Conservation (phyloP, 805 yeast species). For the Starmerella khaoyaiensis region DNA sequence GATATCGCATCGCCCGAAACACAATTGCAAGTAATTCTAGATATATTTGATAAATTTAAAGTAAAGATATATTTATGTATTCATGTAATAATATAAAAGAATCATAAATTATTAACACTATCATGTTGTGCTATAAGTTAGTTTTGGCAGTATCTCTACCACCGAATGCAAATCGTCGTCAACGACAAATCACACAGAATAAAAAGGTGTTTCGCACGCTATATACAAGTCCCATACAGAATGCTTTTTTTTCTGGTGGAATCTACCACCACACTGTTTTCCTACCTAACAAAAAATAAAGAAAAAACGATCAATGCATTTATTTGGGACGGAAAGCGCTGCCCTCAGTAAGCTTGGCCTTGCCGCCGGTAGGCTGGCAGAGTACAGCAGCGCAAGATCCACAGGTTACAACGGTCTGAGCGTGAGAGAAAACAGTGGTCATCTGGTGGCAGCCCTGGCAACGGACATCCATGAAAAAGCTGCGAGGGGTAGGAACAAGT, state of each 20-base stretch:
- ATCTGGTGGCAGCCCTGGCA: constrained; percentile 99
- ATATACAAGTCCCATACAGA: not conserved
- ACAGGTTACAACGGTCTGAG: constrained; percentile 99
- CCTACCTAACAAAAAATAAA: not conserved
- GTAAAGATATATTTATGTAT: not conserved
- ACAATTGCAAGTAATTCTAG: not conserved
- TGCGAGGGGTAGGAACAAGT: constrained; percentile 96
- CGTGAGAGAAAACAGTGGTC: constrained; percentile 99
- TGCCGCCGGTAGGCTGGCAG: constrained; percentile 99
- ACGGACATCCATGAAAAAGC: constrained; percentile 98
- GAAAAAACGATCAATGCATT: constrained; percentile 20
- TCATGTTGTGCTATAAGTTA: constrained; percentile 1
- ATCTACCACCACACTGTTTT: not conserved
- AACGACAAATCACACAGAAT: constrained; percentile 4
- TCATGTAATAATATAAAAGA: too few relatives aligned
- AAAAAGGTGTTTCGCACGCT: not conserved
- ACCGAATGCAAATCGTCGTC: constrained; percentile 8
- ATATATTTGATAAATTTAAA: not conserved
- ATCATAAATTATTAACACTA: constrained; percentile 8
- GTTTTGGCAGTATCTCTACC: not conserved
- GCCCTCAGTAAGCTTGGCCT: constrained; percentile 98
- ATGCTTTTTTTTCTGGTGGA: not conserved
- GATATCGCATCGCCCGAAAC: not conserved
- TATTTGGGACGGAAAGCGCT: constrained; percentile 99
- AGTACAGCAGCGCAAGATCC: constrained; percentile 96